Conservation (phyloP, 345 rosid genomes). For the Melaleuca quinquenervia region DNA sequence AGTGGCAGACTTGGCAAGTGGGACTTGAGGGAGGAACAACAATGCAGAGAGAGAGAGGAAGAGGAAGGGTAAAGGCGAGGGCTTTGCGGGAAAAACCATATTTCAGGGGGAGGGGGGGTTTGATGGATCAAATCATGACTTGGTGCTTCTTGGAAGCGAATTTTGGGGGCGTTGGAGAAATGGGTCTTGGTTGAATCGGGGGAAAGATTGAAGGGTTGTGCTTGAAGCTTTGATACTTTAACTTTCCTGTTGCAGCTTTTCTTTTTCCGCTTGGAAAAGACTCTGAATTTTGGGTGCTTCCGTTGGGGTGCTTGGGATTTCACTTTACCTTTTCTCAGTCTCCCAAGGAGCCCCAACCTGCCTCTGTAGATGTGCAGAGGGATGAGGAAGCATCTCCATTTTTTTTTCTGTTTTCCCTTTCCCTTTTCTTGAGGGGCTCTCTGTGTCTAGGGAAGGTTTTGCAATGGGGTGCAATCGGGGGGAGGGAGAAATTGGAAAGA, state of each 20-base stretch:
- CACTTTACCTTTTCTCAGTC: not conserved
- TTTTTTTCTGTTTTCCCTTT: not conserved
- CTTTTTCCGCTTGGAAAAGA: not conserved
- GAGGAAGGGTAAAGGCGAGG: conserved; percentile 6
- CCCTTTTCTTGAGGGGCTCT: not conserved
- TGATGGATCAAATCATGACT: conserved; percentile 48
- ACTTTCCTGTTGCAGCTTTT: not conserved
- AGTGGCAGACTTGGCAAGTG: conserved; percentile 32
- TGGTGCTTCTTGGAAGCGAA: not conserved
- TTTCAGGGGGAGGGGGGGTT: not conserved
- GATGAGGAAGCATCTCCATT: not conserved
- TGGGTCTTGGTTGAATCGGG: conserved; percentile 5
- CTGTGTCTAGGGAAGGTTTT: not conserved
- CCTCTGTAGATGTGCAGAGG: not conserved
- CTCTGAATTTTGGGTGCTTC: not conserved
- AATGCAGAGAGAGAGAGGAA: conserved; percentile 20
- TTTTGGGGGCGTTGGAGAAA: conserved; percentile 5
- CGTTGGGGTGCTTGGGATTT: not conserved
- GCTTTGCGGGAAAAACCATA: conserved; percentile 36
- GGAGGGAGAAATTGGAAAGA: not conserved
- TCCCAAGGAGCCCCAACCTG: not conserved
- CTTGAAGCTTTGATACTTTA: not conserved
- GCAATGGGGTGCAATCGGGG: not conserved
- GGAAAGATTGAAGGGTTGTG: conserved; percentile 2
- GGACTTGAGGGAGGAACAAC: conserved; percentile 17